These are phyloP conservation scores for Blastobotrys serpentis DNA, from an alignment of 1,139 yeast species.

Conservation along the genomic window DNA sequence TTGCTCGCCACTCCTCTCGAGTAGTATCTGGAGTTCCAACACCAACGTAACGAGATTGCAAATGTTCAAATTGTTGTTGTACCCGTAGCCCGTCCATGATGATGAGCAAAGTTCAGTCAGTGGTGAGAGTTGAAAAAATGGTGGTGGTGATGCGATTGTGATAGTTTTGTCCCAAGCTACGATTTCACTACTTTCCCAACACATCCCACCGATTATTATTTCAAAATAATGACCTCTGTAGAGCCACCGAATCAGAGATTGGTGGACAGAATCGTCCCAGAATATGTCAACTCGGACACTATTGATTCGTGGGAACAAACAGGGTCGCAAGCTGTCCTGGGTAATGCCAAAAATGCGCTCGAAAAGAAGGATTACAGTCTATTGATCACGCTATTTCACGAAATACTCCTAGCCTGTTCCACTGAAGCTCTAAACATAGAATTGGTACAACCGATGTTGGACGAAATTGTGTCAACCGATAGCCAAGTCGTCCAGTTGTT, in stretches of 20 bases:
- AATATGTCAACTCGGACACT: constrained; percentile 21
- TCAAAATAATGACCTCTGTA: constrained; percentile 5
- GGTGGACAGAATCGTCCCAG: constrained; percentile 9
- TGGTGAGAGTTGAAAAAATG: not conserved
- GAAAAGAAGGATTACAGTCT: constrained; percentile 1
- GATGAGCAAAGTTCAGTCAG: no score
- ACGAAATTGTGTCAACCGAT: constrained; percentile 12
- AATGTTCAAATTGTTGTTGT: constrained; percentile 57
- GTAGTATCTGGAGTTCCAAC: constrained; percentile 71
- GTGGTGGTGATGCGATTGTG: not conserved
- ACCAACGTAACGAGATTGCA: constrained; percentile 65
- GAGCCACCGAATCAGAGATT: not conserved
- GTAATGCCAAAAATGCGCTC: not conserved
- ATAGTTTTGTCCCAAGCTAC: constrained; percentile 11
- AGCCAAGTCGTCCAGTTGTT: constrained; percentile 20
- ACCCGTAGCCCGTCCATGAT: constrained; percentile 63
- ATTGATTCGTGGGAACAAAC: constrained; percentile 24
- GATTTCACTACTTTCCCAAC: no score
- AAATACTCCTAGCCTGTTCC: constrained; percentile 22
- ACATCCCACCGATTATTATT: no score
- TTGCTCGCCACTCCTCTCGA: constrained; percentile 55
- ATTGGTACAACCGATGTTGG: constrained; percentile 3
- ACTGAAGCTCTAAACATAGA: constrained; percentile 17
- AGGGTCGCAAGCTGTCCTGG: constrained; percentile 18
- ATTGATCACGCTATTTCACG: constrained; percentile 27